phyloP scores from a whole-genome alignment of 1,139 yeast species.

The Candida anutae region DNA sequence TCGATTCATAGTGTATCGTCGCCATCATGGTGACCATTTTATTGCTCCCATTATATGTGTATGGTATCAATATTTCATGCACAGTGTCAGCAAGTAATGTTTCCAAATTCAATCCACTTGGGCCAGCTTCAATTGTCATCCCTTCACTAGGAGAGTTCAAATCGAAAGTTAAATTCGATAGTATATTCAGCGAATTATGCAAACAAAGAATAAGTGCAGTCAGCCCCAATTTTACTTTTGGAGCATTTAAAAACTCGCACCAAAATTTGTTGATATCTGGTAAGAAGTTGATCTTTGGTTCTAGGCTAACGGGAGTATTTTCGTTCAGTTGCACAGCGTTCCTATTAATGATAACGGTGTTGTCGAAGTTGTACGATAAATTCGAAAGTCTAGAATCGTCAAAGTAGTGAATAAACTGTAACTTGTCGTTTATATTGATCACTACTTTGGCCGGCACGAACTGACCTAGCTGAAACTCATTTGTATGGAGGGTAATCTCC shows the following conservation, averaged over 20 bases:
- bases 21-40: slow-evolving; percentile 23
- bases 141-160: slow-evolving; percentile 13
- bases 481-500: slow-evolving; percentile 15
- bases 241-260: slow-evolving; percentile 1
- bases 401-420: slow-evolving; percentile 8
- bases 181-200: slow-evolving; percentile 11
- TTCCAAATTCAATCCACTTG: slow-evolving; percentile 3
- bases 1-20: slow-evolving; percentile 20
- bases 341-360: slow-evolving; percentile 7
- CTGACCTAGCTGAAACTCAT: slow-evolving; percentile 17
- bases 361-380: slow-evolving; percentile 5
- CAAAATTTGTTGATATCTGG: slow-evolving; percentile 1
- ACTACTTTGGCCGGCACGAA: slow-evolving; percentile 16
- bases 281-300: slow-evolving; percentile 1
- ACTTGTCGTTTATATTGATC: slow-evolving; percentile 14
- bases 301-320: not conserved
- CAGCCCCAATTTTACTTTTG: slow-evolving; percentile 9
- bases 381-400: slow-evolving; percentile 2
- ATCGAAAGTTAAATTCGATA: slow-evolving; percentile 9
- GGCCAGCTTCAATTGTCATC: slow-evolving; percentile 7
- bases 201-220: slow-evolving; percentile 14
- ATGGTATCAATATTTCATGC: slow-evolving; percentile 15
- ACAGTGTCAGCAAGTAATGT: slow-evolving; percentile 12
- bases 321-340: not conserved
- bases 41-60: slow-evolving; percentile 17